These are phyloP conservation scores for Emericellopsis atlantica DNA, from an alignment of 2,329 filamentous ascomycete genomes.

Conservation along the genomic window DNA sequence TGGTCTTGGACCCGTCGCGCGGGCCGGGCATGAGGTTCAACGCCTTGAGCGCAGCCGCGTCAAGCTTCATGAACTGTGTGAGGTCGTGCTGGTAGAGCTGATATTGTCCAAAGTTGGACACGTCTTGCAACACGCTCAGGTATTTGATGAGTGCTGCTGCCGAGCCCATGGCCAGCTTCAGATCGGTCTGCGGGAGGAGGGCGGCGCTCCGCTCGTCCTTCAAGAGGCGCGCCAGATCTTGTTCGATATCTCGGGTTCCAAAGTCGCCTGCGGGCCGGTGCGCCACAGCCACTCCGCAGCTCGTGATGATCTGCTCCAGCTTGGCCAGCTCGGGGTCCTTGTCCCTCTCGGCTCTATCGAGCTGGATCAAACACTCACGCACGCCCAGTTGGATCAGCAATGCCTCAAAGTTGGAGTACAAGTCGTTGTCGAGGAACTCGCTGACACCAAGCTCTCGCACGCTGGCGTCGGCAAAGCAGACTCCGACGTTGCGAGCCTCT, in stretches of 20 bases:
- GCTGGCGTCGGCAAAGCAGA: slow-evolving; percentile 95
- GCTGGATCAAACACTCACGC: slow-evolving; percentile 80
- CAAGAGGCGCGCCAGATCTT: slow-evolving; percentile 77
- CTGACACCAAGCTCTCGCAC: slow-evolving; percentile 91
- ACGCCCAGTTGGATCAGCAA: slow-evolving; percentile 92
- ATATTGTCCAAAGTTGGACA: slow-evolving; percentile 93
- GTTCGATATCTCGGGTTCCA: slow-evolving; percentile 82
- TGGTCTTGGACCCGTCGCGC: slow-evolving; percentile 88
- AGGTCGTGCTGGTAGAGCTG: slow-evolving; percentile 95
- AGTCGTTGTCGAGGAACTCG: slow-evolving; percentile 97
- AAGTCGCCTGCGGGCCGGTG: slow-evolving; percentile 71
- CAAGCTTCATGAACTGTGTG: slow-evolving; percentile 95
- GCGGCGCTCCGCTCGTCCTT: slow-evolving; percentile 73
- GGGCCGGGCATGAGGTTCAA: slow-evolving; percentile 95
- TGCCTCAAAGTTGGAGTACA: slow-evolving; percentile 96
- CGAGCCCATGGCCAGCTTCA: slow-evolving; percentile 93
- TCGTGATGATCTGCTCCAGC: slow-evolving; percentile 78
- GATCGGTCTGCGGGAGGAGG: slow-evolving; percentile 74
- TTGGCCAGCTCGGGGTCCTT: slow-evolving; percentile 85
- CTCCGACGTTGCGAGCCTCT: slow-evolving; percentile 77
- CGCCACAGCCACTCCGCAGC: slow-evolving; percentile 79
- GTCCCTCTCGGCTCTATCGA: slow-evolving; percentile 66
- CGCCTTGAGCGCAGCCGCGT: slow-evolving; percentile 85
- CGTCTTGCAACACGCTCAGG: slow-evolving; percentile 76
- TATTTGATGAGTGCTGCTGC: slow-evolving; percentile 93